Evolutionary conservation across 192 early-diverging fungal genomes (phyloP), one percentile per base, ranked within the genome.

Genomic region (Coemansia sp.): DNA sequence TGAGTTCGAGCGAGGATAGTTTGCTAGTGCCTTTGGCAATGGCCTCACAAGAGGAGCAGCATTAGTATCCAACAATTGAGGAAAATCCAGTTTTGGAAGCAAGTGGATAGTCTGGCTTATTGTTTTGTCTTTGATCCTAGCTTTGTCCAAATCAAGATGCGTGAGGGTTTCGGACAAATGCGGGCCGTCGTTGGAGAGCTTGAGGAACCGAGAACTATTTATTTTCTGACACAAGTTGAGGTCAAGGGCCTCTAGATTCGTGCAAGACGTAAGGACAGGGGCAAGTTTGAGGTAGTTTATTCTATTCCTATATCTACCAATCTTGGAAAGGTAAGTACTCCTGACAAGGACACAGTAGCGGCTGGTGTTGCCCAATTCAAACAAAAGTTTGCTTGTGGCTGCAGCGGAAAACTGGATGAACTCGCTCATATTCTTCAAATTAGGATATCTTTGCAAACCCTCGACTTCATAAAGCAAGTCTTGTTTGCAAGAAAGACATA

Each of bases 191-290:
- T 4, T 18, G 16, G 33, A 56, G 4, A 56, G 53, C 28, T 7
- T 4, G 15, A 31, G 0, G 18, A 56, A 5, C 31, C 5, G 23
- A 5, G 16, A 2, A 2, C 1, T 30, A 5, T 10, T 0, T 18
- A 75, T 56, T 7, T 45, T 34, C 34, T 43, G 63, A 53, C 72
- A 75, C 45, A 69, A 13, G 31, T 34, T 69, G n/a, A 75, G 63
- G 52, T 69, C 61, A 9, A 75, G 21, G 2, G 15, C 18, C 10
- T 28, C 7, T 1, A 69, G 30, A n/a, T 57, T 43, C 12, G 21
- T 23, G 28, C 63, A 69, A 49, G n/a, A 2, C 3, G 53, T 18
- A 18, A 75, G 59, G 4, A 75, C 18, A 7, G 21, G 46, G 12
- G 58, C 33, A 10, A 75, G 15, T 8, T 58, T 20, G 40, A 37